A percentile compares a stretch with the other conserved stretches of the same genome.
These are phyloP conservation scores for Rhynchosporium secalis DNA, from an alignment of 2,329 filamentous ascomycete species.

Conservation along the genomic window DNA sequence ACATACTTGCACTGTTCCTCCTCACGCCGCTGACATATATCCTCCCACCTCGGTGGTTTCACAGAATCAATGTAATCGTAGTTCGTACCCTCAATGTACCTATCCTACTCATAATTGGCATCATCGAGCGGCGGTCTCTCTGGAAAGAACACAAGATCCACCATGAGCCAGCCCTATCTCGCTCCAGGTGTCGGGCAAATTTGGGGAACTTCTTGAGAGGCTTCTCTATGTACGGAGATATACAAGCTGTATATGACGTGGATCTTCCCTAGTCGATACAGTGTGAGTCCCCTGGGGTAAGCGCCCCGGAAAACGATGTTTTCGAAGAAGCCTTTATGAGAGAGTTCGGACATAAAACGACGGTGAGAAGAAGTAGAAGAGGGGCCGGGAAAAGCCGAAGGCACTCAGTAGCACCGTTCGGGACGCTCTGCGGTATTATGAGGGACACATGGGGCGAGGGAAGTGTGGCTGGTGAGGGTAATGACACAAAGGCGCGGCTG, in stretches of 20 bases:
- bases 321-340: constrained; percentile 29
- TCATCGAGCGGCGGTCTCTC: constrained; percentile 68
- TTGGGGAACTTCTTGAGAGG: constrained; percentile 36
- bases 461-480: constrained; percentile 25
- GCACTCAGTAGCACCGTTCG: constrained; percentile 36
- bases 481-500: constrained; percentile 27
- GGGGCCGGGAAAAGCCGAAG: constrained; percentile 27
- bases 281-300: constrained; percentile 29
- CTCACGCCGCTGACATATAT: constrained; percentile 76
- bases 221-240: constrained; percentile 38
- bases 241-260: constrained; percentile 38
- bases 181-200: constrained; percentile 21
- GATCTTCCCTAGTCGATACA: constrained; percentile 35
- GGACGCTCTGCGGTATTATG: constrained; percentile 29
- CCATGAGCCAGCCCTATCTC: constrained; percentile 32
- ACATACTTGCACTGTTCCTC: constrained; percentile 72
- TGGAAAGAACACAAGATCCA: constrained; percentile 48
- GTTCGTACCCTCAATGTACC: constrained; percentile 76
- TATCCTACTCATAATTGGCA: constrained; percentile 68
- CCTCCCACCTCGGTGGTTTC: constrained; percentile 82
- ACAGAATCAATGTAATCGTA: constrained; percentile 81
- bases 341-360: constrained; percentile 26
- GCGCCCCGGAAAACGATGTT: constrained; percentile 22
- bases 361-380: constrained; percentile 16
- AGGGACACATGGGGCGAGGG: constrained; percentile 29